phyloP scores from a whole-genome alignment of 768 basidiomycete species.

The Baorangia bicolor region DNA sequence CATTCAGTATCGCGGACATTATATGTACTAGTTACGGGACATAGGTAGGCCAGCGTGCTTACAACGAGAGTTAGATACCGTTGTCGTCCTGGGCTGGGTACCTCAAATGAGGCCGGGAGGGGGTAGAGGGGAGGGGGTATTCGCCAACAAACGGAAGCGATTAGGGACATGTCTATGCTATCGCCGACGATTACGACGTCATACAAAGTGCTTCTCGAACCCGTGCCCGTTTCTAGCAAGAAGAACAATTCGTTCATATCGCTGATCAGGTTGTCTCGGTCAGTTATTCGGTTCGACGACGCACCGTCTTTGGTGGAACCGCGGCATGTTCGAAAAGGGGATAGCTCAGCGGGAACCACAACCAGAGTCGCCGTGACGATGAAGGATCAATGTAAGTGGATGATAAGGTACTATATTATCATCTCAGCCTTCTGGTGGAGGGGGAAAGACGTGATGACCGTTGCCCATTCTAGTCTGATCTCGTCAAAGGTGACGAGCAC shows the following conservation, averaged over 20 bases:
- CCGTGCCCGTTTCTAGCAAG: neutral
- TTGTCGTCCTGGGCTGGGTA: neutral
- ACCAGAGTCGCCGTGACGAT: too few species aligned
- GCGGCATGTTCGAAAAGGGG: neutral
- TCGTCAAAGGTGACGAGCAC: neutral
- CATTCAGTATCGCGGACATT: too few species aligned
- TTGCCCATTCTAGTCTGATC: neutral
- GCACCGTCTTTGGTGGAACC: neutral
- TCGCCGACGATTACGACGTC: neutral
- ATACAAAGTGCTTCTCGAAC: neutral
- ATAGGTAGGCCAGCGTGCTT: too few species aligned
- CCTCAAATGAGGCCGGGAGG: neutral
- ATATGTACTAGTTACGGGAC: too few species aligned
- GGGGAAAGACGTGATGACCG: neutral
- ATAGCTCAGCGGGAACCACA: neutral
- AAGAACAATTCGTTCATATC: neutral
- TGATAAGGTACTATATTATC: neutral
- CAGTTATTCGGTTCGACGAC: neutral
- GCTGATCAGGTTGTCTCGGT: neutral
- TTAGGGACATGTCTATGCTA: neutral
- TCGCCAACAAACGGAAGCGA: neutral
- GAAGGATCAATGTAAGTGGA: neutral
- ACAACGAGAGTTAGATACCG: too few species aligned
- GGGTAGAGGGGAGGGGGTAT: too few species aligned
- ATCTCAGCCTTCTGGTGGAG: neutral